Percentiles rank a stretch among this genome's conserved stretches.
These are phyloP conservation scores for Mrakia frigida DNA, from an alignment of 768 basidiomycete species.

Conservation along the genomic window DNA sequence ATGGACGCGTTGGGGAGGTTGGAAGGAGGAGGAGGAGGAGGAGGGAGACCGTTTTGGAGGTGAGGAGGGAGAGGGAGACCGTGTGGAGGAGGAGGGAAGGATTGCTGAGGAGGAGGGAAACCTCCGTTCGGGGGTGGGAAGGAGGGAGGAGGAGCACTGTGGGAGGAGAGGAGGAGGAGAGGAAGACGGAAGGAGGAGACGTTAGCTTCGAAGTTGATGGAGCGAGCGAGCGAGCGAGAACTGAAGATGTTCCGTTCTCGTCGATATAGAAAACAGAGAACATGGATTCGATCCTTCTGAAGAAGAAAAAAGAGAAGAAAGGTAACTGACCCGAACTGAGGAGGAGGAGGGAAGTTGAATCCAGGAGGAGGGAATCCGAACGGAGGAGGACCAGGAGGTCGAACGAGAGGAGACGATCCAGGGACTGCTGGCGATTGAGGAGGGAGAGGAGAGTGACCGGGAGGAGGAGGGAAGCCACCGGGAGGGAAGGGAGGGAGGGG, in stretches of 20 bases:
- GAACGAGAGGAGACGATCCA: not conserved
- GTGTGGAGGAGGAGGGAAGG: not conserved
- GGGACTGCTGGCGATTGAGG: not conserved
- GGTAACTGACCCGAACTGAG: not conserved
- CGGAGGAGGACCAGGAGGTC: not conserved
- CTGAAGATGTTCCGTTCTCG: too few species aligned
- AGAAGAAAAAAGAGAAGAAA: not conserved
- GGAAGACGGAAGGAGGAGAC: too few species aligned
- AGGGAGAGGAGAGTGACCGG: conserved; percentile 15
- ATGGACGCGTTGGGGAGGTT: not conserved
- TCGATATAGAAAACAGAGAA: too few species aligned
- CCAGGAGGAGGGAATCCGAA: conserved; percentile 16
- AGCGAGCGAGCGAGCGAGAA: too few species aligned
- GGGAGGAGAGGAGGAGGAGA: too few species aligned
- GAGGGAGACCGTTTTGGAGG: not conserved
- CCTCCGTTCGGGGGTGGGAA: not conserved
- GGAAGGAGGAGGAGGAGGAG: not conserved
- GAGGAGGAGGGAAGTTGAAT: conserved; percentile 3
- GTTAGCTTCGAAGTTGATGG: too few species aligned
- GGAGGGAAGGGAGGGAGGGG: conserved; percentile 19
- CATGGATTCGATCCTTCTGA: too few species aligned
- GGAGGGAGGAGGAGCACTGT: too few species aligned
- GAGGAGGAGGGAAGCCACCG: conserved; percentile 3
- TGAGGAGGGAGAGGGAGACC: not conserved
- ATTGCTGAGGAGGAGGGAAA: not conserved